Conservation (phyloP, 2,329 filamentous ascomycete genomes). For the Scytalidium lignicola region DNA sequence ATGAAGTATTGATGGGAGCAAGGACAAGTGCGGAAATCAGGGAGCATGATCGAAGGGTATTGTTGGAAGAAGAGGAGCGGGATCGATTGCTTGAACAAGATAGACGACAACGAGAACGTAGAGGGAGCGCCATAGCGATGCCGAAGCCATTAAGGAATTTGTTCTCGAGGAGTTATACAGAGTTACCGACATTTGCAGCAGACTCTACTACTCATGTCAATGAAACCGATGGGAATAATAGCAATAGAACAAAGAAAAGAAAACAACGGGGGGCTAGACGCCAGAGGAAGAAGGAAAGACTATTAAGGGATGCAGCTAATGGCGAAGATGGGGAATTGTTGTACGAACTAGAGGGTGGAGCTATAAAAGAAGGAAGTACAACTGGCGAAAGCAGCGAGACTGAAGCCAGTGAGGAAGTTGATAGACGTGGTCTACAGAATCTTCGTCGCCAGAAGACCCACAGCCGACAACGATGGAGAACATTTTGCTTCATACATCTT, state of each 20-base stretch:
- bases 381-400: conserved; percentile 59
- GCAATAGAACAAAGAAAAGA: conserved; percentile 33
- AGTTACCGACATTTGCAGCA: conserved; percentile 26
- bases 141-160: conserved; percentile 35
- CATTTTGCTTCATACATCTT: conserved; percentile 48
- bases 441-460: conserved; percentile 40
- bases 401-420: conserved; percentile 53
- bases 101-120: conserved; percentile 38
- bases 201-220: background rate
- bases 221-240: conserved; percentile 5
- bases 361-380: conserved; percentile 59
- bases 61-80: conserved; percentile 71
- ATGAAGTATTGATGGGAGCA: conserved; percentile 59
- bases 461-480: conserved; percentile 48
- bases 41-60: conserved; percentile 62
- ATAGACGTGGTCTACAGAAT: conserved; percentile 45
- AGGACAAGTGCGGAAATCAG: conserved; percentile 66
- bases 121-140: conserved; percentile 17
- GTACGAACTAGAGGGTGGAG: conserved; percentile 87
- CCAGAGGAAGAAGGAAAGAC: conserved; percentile 44
- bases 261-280: conserved; percentile 44
- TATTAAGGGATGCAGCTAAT: conserved; percentile 48
- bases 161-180: conserved; percentile 24
- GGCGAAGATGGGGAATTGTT: conserved; percentile 73
- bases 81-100: conserved; percentile 54